These are phyloP conservation scores for Trichoderma gamsii DNA, from an alignment of 495 filamentous ascomycete genomes.

Conservation along the genomic window DNA sequence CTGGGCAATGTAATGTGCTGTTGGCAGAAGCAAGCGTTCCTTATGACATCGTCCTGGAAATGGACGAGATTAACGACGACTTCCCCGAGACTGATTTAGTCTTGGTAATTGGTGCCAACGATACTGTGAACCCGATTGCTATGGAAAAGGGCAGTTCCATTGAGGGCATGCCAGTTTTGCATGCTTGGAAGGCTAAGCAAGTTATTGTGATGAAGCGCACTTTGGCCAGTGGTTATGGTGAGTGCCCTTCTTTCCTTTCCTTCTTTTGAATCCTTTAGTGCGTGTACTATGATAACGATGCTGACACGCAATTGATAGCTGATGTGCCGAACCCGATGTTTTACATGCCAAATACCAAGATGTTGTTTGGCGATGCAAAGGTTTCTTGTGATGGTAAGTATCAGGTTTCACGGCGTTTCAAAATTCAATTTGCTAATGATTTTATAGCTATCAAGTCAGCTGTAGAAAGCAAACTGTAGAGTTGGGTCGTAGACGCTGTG, in stretches of 20 bases:
- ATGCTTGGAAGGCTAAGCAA: slow-evolving; percentile 86
- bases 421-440: slow-evolving; percentile 9
- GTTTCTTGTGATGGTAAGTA: slow-evolving; percentile 64
- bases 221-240: slow-evolving; percentile 74
- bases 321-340: slow-evolving; percentile 87
- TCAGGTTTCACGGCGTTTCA: neutral
- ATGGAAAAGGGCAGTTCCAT: slow-evolving; percentile 71
- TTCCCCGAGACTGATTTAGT: slow-evolving; percentile 77
- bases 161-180: slow-evolving; percentile 78
- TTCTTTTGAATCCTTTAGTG: too few relatives aligned
- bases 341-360: slow-evolving; percentile 74
- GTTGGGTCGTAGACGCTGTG: slow-evolving; percentile 19
- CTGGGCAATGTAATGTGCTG: slow-evolving; percentile 79
- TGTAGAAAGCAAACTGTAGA: slow-evolving; percentile 39
- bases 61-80: slow-evolving; percentile 89
- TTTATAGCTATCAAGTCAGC: slow-evolving; percentile 45
- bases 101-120: slow-evolving; percentile 78
- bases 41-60: slow-evolving; percentile 80
- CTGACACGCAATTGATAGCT: slow-evolving; percentile 36
- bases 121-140: slow-evolving; percentile 80
- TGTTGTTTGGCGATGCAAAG: slow-evolving; percentile 82
- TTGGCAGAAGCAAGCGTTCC: slow-evolving; percentile 76
- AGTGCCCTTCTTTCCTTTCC: slow-evolving; percentile 20
- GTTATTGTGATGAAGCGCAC: slow-evolving; percentile 82
- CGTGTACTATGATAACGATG: neutral